Evolutionary conservation across 1,139 yeast genomes (phyloP).

Genomic region (Yamadazyma friedrichii): DNA sequence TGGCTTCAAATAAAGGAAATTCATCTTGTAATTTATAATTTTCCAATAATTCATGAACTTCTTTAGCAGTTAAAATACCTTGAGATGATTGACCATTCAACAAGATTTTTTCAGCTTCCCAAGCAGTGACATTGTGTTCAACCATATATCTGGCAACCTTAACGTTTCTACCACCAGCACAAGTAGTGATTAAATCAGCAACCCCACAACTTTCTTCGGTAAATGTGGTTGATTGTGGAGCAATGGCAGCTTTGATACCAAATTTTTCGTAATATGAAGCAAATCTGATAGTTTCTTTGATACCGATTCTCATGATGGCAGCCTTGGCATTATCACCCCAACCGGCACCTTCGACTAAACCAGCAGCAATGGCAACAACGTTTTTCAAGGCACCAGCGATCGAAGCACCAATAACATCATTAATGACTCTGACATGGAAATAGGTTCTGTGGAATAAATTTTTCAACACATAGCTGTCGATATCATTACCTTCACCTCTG

Average conservation of each 20-base stretch:
- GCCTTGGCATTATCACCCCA: conserved; percentile 99
- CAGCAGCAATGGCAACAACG: conserved; percentile 90
- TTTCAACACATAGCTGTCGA: conserved; percentile 66
- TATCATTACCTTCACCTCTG: conserved; percentile 71
- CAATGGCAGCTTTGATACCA: conserved; percentile 66
- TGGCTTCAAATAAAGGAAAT: conserved; percentile 86
- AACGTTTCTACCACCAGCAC: conserved; percentile 95
- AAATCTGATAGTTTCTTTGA: conserved; percentile 72
- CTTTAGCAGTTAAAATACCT: conserved; percentile 85
- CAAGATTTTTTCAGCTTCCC: conserved; percentile 76
- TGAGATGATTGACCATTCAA: conserved; percentile 94
- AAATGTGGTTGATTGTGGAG: conserved; percentile 70
- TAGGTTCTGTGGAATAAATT: conserved; percentile 90
- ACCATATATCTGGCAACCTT: conserved; percentile 82
- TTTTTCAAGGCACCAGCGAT: conserved; percentile 95
- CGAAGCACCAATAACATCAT: conserved; percentile 91
- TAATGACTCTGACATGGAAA: conserved; percentile 87
- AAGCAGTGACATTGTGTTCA: conserved; percentile 65
- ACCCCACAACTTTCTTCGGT: conserved; percentile 94
- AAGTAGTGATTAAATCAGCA: conserved; percentile 93
- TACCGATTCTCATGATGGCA: conserved; percentile 92
- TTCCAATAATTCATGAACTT: conserved; percentile 80
- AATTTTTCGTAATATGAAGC: conserved; percentile 56
- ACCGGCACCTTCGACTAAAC: conserved; percentile 91
- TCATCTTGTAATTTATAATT: conserved; percentile 60